Evolutionary conservation across 352 stramenopile species (phyloP), one percentile per base, ranked within the genome.

Genomic region (Phytophthora tubulina): DNA sequence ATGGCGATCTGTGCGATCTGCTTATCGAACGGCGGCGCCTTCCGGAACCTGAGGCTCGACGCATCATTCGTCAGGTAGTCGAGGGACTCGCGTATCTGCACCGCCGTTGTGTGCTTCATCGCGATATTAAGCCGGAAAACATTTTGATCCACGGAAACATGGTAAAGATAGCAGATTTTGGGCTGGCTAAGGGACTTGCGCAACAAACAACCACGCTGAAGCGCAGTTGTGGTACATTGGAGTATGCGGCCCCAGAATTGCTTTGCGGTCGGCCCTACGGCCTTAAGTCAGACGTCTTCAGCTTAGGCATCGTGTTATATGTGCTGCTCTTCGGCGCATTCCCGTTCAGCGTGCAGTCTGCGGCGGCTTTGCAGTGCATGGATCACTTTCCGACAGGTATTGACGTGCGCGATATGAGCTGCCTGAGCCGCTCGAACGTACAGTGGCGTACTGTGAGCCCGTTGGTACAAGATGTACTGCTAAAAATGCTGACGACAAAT

Each of bases 121-220:
- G 88, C 33, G 88, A 95, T 57, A 82, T 95, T 59, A 95, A 95
- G 46, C 88, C 88, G 0, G 88, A 95, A 59, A 95, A 95, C 59
- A 94, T 95, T 38, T 59, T 95, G 21, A 75, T 95, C 6, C 86
- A 94, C 48, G 86, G 85, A 8, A 73, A 79, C 14, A 64, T 84
- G 6, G 84, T 93, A 21, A 95, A 95, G 64, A 84, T 95, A 36
- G 88, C 82, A 13, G 88, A 94, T 67, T 94, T 94, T 68, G 88
- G 85, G 17, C 78, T 95, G n/a, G 88, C 86, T 1, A 91, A 91
- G 48, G 71, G 91, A 57, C 76, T 95, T 0, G 71, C 73, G 13
- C 58, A 84, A 3, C 65, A 75, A 4, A 80, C 78, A n/a, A 72
- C 72, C 1, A 89, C 78, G 64, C 77, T 95, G 6, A 84, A 82